A percentile compares a stretch with the other conserved stretches of the same genome.
Conservation (phyloP, 1,284 basidiomycete genomes). For the Sphagnurus paluster region DNA sequence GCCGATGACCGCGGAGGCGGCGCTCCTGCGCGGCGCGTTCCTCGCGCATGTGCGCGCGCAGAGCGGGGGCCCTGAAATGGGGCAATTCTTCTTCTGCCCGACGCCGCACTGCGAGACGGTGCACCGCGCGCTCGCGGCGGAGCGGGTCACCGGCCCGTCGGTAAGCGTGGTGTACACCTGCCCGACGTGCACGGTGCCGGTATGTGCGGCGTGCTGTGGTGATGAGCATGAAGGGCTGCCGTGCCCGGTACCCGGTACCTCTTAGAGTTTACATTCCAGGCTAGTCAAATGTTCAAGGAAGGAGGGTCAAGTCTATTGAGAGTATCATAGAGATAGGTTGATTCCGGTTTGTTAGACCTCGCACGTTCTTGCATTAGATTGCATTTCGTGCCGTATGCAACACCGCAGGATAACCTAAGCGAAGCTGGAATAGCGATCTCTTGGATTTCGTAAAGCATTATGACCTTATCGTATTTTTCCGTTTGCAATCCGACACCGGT, state of each 20-base stretch:
- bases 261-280: too few relatives aligned
- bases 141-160: conserved; percentile 12
- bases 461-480: too few relatives aligned
- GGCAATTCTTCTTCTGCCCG: conserved; percentile 51
- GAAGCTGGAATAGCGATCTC: too few relatives aligned
- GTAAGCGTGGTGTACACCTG: conserved; percentile 32
- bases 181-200: conserved; percentile 27
- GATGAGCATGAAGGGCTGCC: conserved; percentile 34
- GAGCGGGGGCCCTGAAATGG: too few relatives aligned
- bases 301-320: too few relatives aligned
- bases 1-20: conserved; percentile 34
- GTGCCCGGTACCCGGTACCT: conserved; percentile 22
- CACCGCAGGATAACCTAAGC: too few relatives aligned
- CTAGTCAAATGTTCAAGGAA: not conserved
- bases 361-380: too few relatives aligned
- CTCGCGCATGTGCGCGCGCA: conserved; percentile 38
- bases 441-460: too few relatives aligned
- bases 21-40: conserved; percentile 40
- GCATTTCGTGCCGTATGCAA: not conserved
- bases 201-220: conserved; percentile 35
- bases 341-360: too few relatives aligned
- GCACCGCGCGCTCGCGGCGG: conserved; percentile 26
- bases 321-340: too few relatives aligned
- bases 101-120: conserved; percentile 38
- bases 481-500: too few relatives aligned